These are phyloP conservation scores for Aurantiochytrium sp. DNA, from an alignment of 108 stramenopile genomes.

Conservation along the genomic window DNA sequence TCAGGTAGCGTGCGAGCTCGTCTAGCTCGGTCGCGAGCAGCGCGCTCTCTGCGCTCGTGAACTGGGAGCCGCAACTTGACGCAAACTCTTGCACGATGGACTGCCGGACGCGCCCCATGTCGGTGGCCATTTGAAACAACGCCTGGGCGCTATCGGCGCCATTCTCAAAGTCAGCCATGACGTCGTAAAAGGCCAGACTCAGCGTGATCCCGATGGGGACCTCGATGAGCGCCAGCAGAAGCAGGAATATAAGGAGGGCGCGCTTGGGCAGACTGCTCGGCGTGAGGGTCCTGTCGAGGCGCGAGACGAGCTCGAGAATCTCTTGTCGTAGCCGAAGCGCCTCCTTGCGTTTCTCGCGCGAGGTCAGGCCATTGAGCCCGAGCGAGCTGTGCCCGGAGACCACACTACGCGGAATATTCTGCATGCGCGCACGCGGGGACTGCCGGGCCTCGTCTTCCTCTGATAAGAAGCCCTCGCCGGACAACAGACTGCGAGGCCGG, in stretches of 20 bases:
- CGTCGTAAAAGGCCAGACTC: background rate
- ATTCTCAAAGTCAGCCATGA: background rate
- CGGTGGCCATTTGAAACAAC: background rate
- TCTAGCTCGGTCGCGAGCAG: background rate
- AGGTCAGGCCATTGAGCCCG: background rate
- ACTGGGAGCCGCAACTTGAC: background rate
- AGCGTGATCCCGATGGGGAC: background rate
- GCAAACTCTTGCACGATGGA: background rate
- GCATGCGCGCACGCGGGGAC: background rate
- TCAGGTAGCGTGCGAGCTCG: background rate
- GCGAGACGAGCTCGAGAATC: background rate
- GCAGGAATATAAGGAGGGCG: background rate
- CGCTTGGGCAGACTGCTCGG: background rate
- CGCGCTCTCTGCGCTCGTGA: background rate
- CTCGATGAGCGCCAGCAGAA: background rate
- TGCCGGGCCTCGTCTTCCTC: background rate
- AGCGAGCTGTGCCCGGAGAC: background rate
- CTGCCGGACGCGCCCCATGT: background rate
- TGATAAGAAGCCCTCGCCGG: background rate
- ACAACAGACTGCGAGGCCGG: background rate
- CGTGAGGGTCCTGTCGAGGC: background rate
- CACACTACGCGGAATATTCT: too few relatives aligned
- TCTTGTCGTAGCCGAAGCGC: background rate
- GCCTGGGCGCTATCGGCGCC: background rate
- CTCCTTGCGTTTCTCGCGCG: background rate